Conservation (phyloP, 2,329 filamentous ascomycete species). For the Thelonectria discophora region DNA sequence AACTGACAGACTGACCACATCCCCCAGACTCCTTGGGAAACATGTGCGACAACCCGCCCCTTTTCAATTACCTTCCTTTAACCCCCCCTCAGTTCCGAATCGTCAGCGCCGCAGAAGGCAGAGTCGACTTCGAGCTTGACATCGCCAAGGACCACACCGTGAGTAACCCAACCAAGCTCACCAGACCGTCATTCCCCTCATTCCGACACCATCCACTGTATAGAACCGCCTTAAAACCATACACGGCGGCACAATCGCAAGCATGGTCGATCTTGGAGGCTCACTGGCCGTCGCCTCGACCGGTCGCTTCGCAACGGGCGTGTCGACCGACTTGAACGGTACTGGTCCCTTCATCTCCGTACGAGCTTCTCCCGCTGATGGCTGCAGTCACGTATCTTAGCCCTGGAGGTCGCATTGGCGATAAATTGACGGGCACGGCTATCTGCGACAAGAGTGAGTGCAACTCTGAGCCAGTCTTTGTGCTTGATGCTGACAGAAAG, state of each 20-base stretch:
- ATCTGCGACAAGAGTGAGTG: constrained; percentile 68
- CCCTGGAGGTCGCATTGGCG: constrained; percentile 65
- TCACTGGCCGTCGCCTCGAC: constrained; percentile 72
- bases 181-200: not conserved
- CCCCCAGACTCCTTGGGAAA: constrained; percentile 42
- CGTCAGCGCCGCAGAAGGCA: constrained; percentile 69
- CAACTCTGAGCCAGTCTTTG: not conserved
- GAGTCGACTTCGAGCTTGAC: constrained; percentile 79
- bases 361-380: constrained; percentile 14
- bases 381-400: constrained; percentile 68
- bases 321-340: constrained; percentile 73
- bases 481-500: constrained; percentile 19
- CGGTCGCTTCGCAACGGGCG: constrained; percentile 69
- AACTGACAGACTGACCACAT: constrained; percentile 8
- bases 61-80: not conserved
- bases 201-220: accelerated
- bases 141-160: constrained; percentile 81
- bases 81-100: constrained; percentile 66
- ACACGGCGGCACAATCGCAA: constrained; percentile 82
- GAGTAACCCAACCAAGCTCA: constrained; percentile 33
- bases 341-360: not conserved
- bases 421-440: constrained; percentile 64
- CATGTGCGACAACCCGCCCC: constrained; percentile 28
- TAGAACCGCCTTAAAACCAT: constrained; percentile 81
- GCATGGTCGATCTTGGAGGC: constrained; percentile 74